phyloP scores from a whole-genome alignment of 345 rosid species.

The Acer saccharum region DNA sequence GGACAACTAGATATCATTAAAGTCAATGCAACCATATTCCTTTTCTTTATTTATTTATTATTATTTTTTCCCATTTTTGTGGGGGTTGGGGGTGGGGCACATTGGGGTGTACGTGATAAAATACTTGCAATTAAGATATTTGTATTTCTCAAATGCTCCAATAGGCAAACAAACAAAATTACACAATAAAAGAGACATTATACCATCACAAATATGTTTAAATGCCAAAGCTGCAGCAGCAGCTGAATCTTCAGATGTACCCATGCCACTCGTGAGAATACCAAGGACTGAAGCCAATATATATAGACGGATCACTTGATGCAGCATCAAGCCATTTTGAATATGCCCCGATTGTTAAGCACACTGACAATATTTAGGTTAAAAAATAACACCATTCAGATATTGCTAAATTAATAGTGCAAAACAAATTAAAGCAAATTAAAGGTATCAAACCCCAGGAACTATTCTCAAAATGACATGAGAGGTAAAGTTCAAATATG shows the following conservation, averaged over 20 bases:
- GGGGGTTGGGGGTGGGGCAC: too few relatives aligned
- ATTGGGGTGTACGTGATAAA: not conserved
- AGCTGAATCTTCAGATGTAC: constrained; percentile 92
- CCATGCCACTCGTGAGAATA: constrained; percentile 88
- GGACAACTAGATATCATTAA: too few relatives aligned
- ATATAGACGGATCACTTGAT: constrained; percentile 65
- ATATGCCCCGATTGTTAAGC: constrained; percentile 95
- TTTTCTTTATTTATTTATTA: too few relatives aligned
- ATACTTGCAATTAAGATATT: not conserved
- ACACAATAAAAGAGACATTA: not conserved
- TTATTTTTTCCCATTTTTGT: too few relatives aligned
- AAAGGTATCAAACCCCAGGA: not conserved
- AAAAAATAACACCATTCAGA: constrained; percentile 16
- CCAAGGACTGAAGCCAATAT: constrained; percentile 71
- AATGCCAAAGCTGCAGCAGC: constrained; percentile 99
- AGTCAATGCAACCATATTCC: too few relatives aligned
- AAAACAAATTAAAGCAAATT: constrained; percentile 8
- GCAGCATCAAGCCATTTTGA: constrained; percentile 96
- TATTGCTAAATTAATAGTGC: not conserved
- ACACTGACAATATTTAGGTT: constrained; percentile 58
- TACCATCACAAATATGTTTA: constrained; percentile 93
- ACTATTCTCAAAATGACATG: not conserved
- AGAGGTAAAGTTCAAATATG: not conserved
- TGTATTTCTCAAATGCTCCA: not conserved
- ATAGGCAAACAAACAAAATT: not conserved